Percentiles rank a stretch among this genome's conserved stretches.
Evolutionary conservation across 129 eudicot genomes (phyloP).

Genomic region (Glebionis coronaria): DNA sequence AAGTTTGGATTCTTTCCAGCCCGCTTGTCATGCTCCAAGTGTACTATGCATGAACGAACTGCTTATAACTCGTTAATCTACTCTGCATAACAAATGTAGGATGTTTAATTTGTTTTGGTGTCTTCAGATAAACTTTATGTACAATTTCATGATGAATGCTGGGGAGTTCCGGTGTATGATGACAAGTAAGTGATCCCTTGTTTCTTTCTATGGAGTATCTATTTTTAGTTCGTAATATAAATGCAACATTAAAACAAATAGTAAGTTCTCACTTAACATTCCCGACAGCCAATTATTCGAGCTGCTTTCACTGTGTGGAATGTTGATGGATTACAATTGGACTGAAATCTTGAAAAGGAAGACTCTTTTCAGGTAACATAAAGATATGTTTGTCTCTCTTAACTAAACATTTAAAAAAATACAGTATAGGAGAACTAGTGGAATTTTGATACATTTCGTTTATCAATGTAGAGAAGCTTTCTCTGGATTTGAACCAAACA

Average conservation of each 20-base stretch:
- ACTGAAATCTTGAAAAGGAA: slow-evolving; percentile 88
- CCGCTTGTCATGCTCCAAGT: too few species aligned
- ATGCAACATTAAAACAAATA: not conserved
- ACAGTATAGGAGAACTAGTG: not conserved
- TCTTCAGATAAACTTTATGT: slow-evolving; percentile 79
- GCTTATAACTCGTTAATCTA: too few species aligned
- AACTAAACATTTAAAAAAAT: not conserved
- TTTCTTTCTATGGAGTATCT: too few species aligned
- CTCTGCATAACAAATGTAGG: not conserved
- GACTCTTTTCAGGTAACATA: slow-evolving; percentile 59
- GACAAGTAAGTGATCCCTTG: slow-evolving; percentile 69
- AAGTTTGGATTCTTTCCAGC: too few species aligned
- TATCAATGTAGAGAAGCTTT: slow-evolving; percentile 66
- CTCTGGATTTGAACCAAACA: slow-evolving; percentile 74
- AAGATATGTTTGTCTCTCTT: not conserved
- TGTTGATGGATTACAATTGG: slow-evolving; percentile 99
- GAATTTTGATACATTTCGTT: not conserved
- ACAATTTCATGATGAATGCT: slow-evolving; percentile 94
- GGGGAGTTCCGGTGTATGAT: slow-evolving; percentile 99
- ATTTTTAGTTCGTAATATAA: not conserved
- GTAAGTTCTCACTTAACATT: not conserved
- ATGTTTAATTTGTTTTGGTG: slow-evolving; percentile 2
- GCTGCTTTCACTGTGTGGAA: slow-evolving; percentile 84
- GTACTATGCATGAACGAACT: too few species aligned
- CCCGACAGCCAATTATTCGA: slow-evolving; percentile 78